phyloP scores from a whole-genome alignment of 768 basidiomycete genomes.

The Leucogyrophana mollusca region DNA sequence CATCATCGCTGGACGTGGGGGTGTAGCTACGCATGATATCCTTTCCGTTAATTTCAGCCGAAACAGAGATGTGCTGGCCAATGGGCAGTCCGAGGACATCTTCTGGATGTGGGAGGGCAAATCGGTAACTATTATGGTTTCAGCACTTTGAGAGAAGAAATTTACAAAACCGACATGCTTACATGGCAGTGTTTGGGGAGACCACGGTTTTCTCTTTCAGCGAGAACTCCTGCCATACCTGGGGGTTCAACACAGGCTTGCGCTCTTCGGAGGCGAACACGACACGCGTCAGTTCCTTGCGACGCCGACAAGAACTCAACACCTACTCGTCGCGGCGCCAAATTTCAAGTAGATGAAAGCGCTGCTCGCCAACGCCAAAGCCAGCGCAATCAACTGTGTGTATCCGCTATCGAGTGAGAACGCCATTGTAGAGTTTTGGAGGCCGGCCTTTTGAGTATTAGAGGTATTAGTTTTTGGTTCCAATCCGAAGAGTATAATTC shows the following conservation, averaged over 20 bases:
- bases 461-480: slow-evolving; percentile 24
- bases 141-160: slow-evolving; percentile 1
- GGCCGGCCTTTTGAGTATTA: neutral
- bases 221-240: slow-evolving; percentile 79
- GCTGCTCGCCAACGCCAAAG: slow-evolving; percentile 47
- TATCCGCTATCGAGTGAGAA: slow-evolving; percentile 10
- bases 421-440: slow-evolving; percentile 14
- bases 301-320: slow-evolving; percentile 8
- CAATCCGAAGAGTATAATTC: slow-evolving; percentile 65
- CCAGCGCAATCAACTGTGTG: slow-evolving; percentile 50
- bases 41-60: slow-evolving; percentile 91
- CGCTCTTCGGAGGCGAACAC: slow-evolving; percentile 43
- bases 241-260: slow-evolving; percentile 71
- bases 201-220: slow-evolving; percentile 78
- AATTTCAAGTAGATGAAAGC: slow-evolving; percentile 56
- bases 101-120: slow-evolving; percentile 69
- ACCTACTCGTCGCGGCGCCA: slow-evolving; percentile 38
- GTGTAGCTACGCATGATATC: slow-evolving; percentile 91
- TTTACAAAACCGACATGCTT: slow-evolving; percentile 22
- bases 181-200: slow-evolving; percentile 97
- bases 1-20: slow-evolving; percentile 90
- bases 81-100: slow-evolving; percentile 91
- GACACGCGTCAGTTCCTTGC: too few relatives aligned
- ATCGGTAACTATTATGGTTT: slow-evolving; percentile 82
- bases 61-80: slow-evolving; percentile 93